phyloP scores from a whole-genome alignment of 805 yeast species.

The Barnettozyma botsteinii region DNA sequence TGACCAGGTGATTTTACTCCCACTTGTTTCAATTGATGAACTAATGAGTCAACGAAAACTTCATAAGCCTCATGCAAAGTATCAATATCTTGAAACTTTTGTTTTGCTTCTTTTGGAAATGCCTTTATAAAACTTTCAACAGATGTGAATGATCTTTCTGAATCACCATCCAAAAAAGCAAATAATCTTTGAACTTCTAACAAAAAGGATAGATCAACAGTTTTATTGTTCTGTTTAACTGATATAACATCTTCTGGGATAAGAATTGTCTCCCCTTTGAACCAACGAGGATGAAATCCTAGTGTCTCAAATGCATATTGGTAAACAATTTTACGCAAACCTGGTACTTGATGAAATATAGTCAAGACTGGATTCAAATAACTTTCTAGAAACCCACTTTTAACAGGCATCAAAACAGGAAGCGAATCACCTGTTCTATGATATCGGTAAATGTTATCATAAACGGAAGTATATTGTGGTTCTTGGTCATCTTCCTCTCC shows the following conservation, averaged over 20 bases:
- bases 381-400: constrained; percentile 30
- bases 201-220: constrained; percentile 24
- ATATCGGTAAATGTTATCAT: constrained; percentile 28
- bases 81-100: constrained; percentile 13
- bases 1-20: constrained; percentile 2
- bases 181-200: constrained; percentile 35
- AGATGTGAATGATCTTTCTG: constrained; percentile 36
- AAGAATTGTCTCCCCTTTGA: constrained; percentile 24
- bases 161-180: constrained; percentile 32
- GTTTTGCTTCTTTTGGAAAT: constrained; percentile 22
- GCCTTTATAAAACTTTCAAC: constrained; percentile 28
- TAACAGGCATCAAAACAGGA: constrained; percentile 32
- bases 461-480: constrained; percentile 21
- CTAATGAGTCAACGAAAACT: constrained; percentile 11
- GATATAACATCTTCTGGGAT: constrained; percentile 9
- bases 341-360: constrained; percentile 33
- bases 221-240: constrained; percentile 20
- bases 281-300: constrained; percentile 37
- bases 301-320: constrained; percentile 28
- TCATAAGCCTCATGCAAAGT: constrained; percentile 19
- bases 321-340: constrained; percentile 29
- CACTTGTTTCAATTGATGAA: constrained; percentile 7
- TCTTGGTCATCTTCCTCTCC: neutral
- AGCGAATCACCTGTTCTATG: constrained; percentile 22
- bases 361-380: constrained; percentile 38